phyloP scores from a whole-genome alignment of 2,329 filamentous ascomycete genomes.

The Diaporthe australafricana region DNA sequence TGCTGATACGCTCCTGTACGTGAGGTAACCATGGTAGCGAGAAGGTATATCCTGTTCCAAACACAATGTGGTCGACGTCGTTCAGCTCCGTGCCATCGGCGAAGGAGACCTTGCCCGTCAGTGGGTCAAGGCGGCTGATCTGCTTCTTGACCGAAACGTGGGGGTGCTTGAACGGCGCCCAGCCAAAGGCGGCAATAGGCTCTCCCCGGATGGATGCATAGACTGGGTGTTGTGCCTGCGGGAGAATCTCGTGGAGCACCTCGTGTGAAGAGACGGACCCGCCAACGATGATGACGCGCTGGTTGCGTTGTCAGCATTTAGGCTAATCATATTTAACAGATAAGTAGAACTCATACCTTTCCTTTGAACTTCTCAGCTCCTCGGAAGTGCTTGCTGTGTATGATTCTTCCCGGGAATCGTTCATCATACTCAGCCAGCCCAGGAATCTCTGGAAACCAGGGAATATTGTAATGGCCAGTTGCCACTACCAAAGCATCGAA shows the following conservation, averaged over 20 bases:
- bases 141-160: slow-evolving; percentile 56
- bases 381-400: slow-evolving; percentile 54
- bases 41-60: slow-evolving; percentile 71
- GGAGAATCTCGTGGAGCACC: slow-evolving; percentile 63
- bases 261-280: slow-evolving; percentile 69
- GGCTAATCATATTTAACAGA: fast-evolving
- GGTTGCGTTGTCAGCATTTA: not conserved
- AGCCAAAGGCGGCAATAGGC: slow-evolving; percentile 63
- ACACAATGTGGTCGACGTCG: slow-evolving; percentile 67
- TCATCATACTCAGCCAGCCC: slow-evolving; percentile 51
- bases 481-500: slow-evolving; percentile 55
- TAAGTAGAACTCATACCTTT: slow-evolving; percentile 36
- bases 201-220: slow-evolving; percentile 60
- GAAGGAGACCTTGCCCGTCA: slow-evolving; percentile 57
- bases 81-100: slow-evolving; percentile 60
- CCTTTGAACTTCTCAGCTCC: slow-evolving; percentile 42
- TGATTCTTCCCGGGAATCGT: slow-evolving; percentile 49
- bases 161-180: slow-evolving; percentile 67
- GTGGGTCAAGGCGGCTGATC: slow-evolving; percentile 53
- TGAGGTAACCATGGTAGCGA: slow-evolving; percentile 65
- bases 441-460: slow-evolving; percentile 51
- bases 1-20: slow-evolving; percentile 56
- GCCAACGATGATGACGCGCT: slow-evolving; percentile 67
- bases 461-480: slow-evolving; percentile 54
- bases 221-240: slow-evolving; percentile 58